Percentiles rank a stretch among this genome's conserved stretches.
Evolutionary conservation across 768 basidiomycete genomes (phyloP).

Genomic region (Boletus sensibilis): DNA sequence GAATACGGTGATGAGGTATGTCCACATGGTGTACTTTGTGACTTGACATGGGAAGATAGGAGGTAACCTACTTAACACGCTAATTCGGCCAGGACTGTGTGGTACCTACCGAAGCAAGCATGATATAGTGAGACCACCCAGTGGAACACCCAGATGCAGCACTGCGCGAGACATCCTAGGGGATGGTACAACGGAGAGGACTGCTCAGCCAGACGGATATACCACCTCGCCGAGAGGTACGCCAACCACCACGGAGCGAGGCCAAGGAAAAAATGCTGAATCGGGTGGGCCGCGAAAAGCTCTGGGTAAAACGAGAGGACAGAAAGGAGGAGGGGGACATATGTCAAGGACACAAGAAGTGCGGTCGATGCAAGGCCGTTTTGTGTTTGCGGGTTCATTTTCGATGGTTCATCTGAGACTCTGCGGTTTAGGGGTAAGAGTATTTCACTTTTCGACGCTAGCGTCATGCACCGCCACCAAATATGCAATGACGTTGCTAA

Average conservation of each 20-base stretch:
- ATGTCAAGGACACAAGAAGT: slow-evolving; percentile 16
- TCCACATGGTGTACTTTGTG: slow-evolving; percentile 9
- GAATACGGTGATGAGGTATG: slow-evolving; percentile 22
- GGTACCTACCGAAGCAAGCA: slow-evolving; percentile 21
- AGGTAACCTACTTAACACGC: background rate
- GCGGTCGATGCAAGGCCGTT: background rate
- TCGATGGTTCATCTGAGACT: background rate
- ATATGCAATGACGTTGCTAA: background rate
- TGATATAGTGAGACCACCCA: slow-evolving; percentile 19
- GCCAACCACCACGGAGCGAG: slow-evolving; percentile 23
- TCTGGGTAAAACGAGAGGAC: slow-evolving; percentile 11
- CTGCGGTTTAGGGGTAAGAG: slow-evolving; percentile 4
- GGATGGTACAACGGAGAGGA: slow-evolving; percentile 27
- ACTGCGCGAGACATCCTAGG: slow-evolving; percentile 24
- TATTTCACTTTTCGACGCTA: background rate
- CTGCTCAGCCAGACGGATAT: slow-evolving; percentile 19
- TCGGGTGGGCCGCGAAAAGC: slow-evolving; percentile 8
- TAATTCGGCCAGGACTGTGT: background rate
- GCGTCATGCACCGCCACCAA: slow-evolving; percentile 6
- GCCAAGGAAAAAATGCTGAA: slow-evolving; percentile 21
- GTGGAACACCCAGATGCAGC: slow-evolving; percentile 26
- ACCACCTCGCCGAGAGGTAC: slow-evolving; percentile 20
- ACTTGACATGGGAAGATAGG: slow-evolving; percentile 5
- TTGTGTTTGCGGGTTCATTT: slow-evolving; percentile 6
- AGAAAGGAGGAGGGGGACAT: slow-evolving; percentile 18